phyloP scores from a whole-genome alignment of 1,284 basidiomycete genomes.

The Wolfiporia cocos region DNA sequence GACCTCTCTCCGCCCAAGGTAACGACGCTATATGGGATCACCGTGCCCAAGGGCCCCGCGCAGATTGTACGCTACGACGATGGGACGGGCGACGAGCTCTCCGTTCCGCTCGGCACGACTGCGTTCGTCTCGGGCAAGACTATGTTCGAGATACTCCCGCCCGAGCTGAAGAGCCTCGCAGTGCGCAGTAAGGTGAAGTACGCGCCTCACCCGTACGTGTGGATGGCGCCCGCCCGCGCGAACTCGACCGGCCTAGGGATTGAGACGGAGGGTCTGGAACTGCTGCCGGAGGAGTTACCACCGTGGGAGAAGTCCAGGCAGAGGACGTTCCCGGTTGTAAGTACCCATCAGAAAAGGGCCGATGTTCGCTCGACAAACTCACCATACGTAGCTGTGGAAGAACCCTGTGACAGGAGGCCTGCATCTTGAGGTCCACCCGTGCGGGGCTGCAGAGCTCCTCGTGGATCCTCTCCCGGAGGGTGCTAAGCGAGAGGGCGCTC shows the following conservation, averaged over 20 bases:
- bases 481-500: conserved; percentile 43
- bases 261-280: conserved; percentile 69
- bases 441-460: conserved; percentile 49
- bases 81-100: conserved; percentile 77
- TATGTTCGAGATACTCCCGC: conserved; percentile 81
- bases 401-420: conserved; percentile 73
- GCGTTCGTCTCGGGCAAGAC: conserved; percentile 77
- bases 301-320: conserved; percentile 67
- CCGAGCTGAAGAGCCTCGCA: conserved; percentile 75
- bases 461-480: conserved; percentile 59
- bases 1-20: conserved; percentile 83
- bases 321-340: conserved; percentile 65
- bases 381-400: conserved; percentile 62
- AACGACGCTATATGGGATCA: conserved; percentile 82
- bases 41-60: conserved; percentile 59
- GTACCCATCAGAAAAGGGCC: conserved; percentile 17
- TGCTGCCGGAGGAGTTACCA: conserved; percentile 60
- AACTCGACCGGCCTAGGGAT: conserved; percentile 75
- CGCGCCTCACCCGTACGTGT: conserved; percentile 77
- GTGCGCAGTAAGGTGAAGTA: conserved; percentile 71
- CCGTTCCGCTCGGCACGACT: conserved; percentile 83
- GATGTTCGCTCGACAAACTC: neutral
- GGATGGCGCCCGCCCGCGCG: conserved; percentile 76
- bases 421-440: conserved; percentile 77
- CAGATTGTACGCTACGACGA: conserved; percentile 86